Evolutionary conservation across 2,329 filamentous ascomycete genomes (phyloP).

Genomic region (Beauveria asiatica): DNA sequence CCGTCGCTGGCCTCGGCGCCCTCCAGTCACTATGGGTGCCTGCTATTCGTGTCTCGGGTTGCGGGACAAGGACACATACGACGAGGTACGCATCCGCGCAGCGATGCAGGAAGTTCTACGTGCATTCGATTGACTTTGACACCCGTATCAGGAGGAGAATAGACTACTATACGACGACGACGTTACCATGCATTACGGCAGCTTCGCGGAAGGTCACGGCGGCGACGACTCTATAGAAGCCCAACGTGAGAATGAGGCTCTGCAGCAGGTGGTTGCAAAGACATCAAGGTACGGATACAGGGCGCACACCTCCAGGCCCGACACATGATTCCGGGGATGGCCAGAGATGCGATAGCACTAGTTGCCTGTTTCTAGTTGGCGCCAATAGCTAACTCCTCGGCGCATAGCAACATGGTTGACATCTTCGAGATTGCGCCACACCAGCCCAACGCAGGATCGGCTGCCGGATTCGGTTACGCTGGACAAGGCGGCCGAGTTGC

Average conservation of each 20-base stretch:
- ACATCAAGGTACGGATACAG: constrained; percentile 48
- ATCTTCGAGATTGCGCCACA: constrained; percentile 57
- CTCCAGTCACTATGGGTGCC: constrained; percentile 40
- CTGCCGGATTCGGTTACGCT: constrained; percentile 37
- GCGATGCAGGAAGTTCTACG: background rate
- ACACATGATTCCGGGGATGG: background rate
- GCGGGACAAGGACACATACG: constrained; percentile 40
- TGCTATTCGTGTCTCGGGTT: constrained; percentile 53
- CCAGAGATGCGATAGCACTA: background rate
- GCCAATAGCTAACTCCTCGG: background rate
- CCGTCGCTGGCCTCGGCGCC: background rate
- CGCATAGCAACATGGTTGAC: constrained; percentile 55
- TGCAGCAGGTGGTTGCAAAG: constrained; percentile 54
- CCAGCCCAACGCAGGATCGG: constrained; percentile 29
- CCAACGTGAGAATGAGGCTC: constrained; percentile 55
- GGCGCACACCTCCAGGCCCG: no score
- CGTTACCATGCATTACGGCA: constrained; percentile 51
- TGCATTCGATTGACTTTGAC: background rate
- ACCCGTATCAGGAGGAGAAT: constrained; percentile 43
- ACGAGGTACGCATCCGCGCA: constrained; percentile 39
- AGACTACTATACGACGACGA: constrained; percentile 54
- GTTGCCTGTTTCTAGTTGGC: background rate
- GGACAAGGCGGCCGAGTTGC: constrained; percentile 48
- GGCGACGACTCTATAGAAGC: constrained; percentile 52
- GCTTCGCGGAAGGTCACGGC: constrained; percentile 49